Evolutionary conservation across 2,329 filamentous ascomycete species (phyloP).

Genomic region (Calycina herbarum): DNA sequence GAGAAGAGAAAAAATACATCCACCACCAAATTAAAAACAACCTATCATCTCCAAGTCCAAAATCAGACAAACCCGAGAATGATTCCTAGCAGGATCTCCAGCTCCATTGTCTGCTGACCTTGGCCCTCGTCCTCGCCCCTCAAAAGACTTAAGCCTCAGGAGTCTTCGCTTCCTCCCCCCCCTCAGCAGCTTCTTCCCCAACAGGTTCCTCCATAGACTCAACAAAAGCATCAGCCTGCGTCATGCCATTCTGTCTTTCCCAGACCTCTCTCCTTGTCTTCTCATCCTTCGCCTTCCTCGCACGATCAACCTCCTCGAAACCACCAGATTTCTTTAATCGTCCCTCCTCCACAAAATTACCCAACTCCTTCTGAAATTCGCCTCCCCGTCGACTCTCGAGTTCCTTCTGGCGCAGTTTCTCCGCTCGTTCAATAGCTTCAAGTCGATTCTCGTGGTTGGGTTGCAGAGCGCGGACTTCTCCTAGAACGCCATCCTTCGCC

Average conservation of each 20-base stretch:
- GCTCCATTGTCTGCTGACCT: neutral
- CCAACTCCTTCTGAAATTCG: constrained; percentile 79
- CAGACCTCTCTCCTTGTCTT: constrained; percentile 77
- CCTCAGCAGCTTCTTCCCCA: neutral
- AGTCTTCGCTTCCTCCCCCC: neutral
- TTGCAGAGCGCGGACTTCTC: constrained; percentile 88
- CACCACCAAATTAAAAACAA: neutral
- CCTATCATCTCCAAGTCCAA: neutral
- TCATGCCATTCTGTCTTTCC: constrained; percentile 61
- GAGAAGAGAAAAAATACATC: neutral
- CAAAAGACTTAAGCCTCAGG: constrained; percentile 2
- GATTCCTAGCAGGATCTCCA: neutral
- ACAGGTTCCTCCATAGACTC: constrained; percentile 12
- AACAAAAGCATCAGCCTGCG: constrained; percentile 31
- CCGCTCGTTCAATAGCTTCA: constrained; percentile 95
- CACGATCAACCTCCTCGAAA: constrained; percentile 87
- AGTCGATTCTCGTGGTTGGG: constrained; percentile 92
- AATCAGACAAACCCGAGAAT: neutral
- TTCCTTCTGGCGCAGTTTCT: constrained; percentile 87
- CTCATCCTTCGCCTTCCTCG: constrained; percentile 83
- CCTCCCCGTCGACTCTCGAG: constrained; percentile 72
- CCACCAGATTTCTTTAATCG: constrained; percentile 96
- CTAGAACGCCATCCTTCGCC: constrained; percentile 88
- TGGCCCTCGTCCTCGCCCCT: neutral
- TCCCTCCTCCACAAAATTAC: constrained; percentile 81